A percentile compares a stretch with the other conserved stretches of the same genome.
Conservation (phyloP, 75 land plant species). For the Pseudotsuga menziesii region DNA sequence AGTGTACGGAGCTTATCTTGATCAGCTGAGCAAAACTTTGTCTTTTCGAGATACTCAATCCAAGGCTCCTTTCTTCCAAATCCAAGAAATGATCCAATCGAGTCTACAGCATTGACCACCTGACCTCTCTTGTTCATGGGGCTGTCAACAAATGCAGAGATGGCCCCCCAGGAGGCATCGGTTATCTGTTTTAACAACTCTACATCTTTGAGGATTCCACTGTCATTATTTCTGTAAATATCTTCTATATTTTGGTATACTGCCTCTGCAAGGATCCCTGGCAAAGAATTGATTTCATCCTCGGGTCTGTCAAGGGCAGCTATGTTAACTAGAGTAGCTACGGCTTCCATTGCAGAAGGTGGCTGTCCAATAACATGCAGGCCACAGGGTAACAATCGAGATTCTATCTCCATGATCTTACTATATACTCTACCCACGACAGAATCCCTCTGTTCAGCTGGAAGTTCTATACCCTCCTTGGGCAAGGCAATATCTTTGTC, state of each 20-base stretch:
- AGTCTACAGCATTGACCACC: constrained; percentile 81
- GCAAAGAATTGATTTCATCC: constrained; percentile 77
- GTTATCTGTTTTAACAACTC: constrained; percentile 83
- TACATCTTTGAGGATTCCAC: constrained; percentile 86
- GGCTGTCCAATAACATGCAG: constrained; percentile 98
- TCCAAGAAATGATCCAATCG: constrained; percentile 66
- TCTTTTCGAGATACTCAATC: constrained; percentile 74
- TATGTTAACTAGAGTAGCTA: constrained; percentile 96
- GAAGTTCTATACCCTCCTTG: constrained; percentile 47
- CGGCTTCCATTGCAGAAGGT: constrained; percentile 96
- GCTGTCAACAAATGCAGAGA: constrained; percentile 71
- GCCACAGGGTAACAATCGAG: constrained; percentile 91
- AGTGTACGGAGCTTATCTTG: constrained; percentile 64
- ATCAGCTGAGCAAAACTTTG: constrained; percentile 69
- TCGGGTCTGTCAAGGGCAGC: constrained; percentile 95
- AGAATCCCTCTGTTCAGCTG: constrained; percentile 64
- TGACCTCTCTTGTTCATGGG: constrained; percentile 81
- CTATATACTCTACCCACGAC: constrained; percentile 98
- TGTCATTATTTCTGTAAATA: constrained; percentile 85
- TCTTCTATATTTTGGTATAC: constrained; percentile 90
- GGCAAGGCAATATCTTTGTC: constrained; percentile 97
- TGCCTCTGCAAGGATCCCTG: constrained; percentile 79
- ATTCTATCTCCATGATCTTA: constrained; percentile 99
- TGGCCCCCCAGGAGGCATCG: constrained; percentile 80
- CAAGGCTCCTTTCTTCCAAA: constrained; percentile 87